Conservation (phyloP, 495 filamentous ascomycete genomes). For the Penicillium simplicissimum region DNA sequence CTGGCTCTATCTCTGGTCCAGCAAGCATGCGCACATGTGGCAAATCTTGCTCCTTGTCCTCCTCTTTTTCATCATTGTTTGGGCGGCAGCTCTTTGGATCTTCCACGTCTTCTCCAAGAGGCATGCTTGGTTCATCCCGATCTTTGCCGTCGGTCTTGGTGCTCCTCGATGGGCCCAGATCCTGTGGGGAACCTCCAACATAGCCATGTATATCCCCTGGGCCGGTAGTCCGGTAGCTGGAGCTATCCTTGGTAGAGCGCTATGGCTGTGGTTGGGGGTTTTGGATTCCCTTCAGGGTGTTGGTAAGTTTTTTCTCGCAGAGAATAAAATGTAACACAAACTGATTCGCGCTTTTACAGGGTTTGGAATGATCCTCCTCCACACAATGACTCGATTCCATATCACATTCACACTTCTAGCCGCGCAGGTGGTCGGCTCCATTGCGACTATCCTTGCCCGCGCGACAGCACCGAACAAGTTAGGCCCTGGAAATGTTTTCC, state of each 20-base stretch:
- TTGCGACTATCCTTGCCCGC: conserved; percentile 59
- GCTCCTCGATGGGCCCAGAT: conserved; percentile 67
- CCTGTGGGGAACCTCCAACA: conserved; percentile 59
- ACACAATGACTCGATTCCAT: conserved; percentile 62
- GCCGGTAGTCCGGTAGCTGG: conserved; percentile 45
- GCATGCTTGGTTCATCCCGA: conserved; percentile 65
- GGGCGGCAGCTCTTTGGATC: conserved; percentile 48
- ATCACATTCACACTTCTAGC: conserved; percentile 56
- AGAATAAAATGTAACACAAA: conserved; percentile 25
- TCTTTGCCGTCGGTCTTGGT: conserved; percentile 65
- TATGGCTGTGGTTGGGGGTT: conserved; percentile 68
- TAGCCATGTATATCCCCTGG: conserved; percentile 64
- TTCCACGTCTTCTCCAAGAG: conserved; percentile 52
- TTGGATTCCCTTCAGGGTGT: conserved; percentile 61
- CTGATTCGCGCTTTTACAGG: conserved; percentile 46
- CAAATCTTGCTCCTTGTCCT: conserved; percentile 52
- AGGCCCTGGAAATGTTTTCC: conserved; percentile 62
- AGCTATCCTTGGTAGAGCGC: conserved; percentile 51
- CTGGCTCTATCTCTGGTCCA: conserved; percentile 24
- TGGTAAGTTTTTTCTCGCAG: conserved; percentile 21
- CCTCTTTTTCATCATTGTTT: conserved; percentile 60
- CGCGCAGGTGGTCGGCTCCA: conserved; percentile 56
- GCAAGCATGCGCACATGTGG: conserved; percentile 36
- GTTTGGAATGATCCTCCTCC: conserved; percentile 64
- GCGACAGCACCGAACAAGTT: conserved; percentile 58